phyloP scores from a whole-genome alignment of 495 filamentous ascomycete genomes.

The Neurospora sp. region DNA sequence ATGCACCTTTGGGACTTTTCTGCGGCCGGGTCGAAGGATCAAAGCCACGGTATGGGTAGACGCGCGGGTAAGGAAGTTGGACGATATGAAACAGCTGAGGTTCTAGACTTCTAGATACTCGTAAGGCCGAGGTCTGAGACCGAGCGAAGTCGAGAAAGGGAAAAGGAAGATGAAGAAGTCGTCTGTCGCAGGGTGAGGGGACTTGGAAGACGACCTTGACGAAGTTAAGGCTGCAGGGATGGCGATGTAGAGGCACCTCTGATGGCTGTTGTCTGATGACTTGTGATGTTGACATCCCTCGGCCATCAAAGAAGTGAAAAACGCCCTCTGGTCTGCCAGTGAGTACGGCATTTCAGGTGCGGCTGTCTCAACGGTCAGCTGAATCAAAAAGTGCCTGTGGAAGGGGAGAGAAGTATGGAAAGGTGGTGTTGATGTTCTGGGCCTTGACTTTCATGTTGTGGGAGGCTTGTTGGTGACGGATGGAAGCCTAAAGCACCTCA shows the following conservation, averaged over 20 bases:
- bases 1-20: background rate
- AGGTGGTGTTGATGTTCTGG: background rate
- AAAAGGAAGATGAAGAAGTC: background rate
- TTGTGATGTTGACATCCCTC: background rate
- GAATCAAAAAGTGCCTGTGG: background rate
- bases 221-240: background rate
- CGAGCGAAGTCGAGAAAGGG: background rate
- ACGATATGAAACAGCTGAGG: accelerated
- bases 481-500: background rate
- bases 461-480: background rate
- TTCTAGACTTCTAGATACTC: background rate
- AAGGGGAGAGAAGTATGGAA: background rate
- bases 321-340: background rate
- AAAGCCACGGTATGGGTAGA: background rate
- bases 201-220: background rate
- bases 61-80: background rate
- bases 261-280: background rate
- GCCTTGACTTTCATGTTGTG: background rate
- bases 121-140: background rate
- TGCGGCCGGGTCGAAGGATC: background rate
- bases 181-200: background rate
- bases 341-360: background rate
- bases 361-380: background rate
- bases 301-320: background rate
- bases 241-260: background rate